Conservation (phyloP, 1,139 yeast species). For the Hansenula sp. region DNA sequence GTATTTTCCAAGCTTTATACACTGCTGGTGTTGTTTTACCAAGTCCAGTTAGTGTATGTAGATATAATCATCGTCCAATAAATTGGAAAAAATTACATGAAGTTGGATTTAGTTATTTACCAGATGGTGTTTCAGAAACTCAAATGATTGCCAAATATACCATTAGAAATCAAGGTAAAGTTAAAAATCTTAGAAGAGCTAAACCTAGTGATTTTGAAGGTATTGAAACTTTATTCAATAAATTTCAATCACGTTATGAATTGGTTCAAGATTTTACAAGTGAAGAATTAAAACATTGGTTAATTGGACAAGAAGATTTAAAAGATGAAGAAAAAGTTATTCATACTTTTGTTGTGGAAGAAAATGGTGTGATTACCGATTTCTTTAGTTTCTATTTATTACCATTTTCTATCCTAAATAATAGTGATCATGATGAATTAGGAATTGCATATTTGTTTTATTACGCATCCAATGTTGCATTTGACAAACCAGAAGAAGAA, state of each 20-base stretch:
- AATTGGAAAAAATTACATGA: slow-evolving; percentile 89
- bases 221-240: slow-evolving; percentile 53
- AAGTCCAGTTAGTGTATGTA: slow-evolving; percentile 83
- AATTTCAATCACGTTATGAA: slow-evolving; percentile 67
- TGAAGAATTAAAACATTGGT: slow-evolving; percentile 81
- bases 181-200: slow-evolving; percentile 65
- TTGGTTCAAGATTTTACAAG: slow-evolving; percentile 63
- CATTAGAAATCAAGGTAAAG: slow-evolving; percentile 55
- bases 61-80: slow-evolving; percentile 91
- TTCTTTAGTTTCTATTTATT: slow-evolving; percentile 84
- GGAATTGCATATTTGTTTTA: slow-evolving; percentile 89
- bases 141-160: slow-evolving; percentile 80
- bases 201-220: slow-evolving; percentile 55
- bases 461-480: slow-evolving; percentile 69
- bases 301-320: slow-evolving; percentile 44
- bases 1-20: slow-evolving; percentile 94
- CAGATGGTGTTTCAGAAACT: slow-evolving; percentile 69
- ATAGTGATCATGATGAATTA: slow-evolving; percentile 58
- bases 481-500: slow-evolving; percentile 27
- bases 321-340: slow-evolving; percentile 47
- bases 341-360: slow-evolving; percentile 70
- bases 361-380: slow-evolving; percentile 70
- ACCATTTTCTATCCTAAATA: slow-evolving; percentile 80
- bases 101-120: slow-evolving; percentile 83
- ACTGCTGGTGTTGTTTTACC: slow-evolving; percentile 93